Conservation (phyloP, 1,284 basidiomycete species). For the Trichosporon ovoides region DNA sequence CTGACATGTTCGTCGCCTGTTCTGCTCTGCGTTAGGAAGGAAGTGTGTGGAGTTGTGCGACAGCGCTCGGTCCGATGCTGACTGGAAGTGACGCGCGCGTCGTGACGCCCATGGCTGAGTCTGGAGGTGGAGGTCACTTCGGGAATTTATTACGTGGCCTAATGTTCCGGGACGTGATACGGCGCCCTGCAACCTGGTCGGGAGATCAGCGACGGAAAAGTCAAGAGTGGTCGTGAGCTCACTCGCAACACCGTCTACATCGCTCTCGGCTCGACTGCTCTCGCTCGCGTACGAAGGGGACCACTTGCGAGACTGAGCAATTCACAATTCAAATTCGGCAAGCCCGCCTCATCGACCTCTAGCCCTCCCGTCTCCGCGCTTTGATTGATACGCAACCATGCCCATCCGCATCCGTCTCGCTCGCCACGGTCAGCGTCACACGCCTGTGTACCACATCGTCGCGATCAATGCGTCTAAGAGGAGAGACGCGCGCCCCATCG, state of each 20-base stretch:
- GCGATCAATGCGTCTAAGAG: constrained; percentile 70
- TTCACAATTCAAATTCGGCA: no score
- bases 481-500: constrained; percentile 83
- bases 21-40: background rate
- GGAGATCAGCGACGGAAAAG: constrained; percentile 6
- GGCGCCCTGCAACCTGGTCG: background rate
- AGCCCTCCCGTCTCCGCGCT: background rate
- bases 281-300: background rate
- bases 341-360: background rate
- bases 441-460: constrained; percentile 77
- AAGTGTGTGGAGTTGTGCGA: constrained; percentile 10
- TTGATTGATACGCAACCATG: constrained; percentile 53
- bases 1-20: constrained; percentile 10
- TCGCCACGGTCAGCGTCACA: constrained; percentile 72
- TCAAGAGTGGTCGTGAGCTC: constrained; percentile 3
- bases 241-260: constrained; percentile 2
- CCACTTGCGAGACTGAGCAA: no score
- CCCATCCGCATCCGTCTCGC: constrained; percentile 78
- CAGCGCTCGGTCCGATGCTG: background rate
- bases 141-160: background rate
- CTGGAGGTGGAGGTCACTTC: constrained; percentile 3
- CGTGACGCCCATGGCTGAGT: background rate
- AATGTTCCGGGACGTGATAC: constrained; percentile 3
- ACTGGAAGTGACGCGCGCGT: background rate
- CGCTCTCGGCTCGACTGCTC: background rate